Percentiles rank a stretch among this genome's conserved stretches.
Evolutionary conservation across 495 filamentous ascomycete genomes (phyloP).

Genomic region (Lentithecium fluviatile): DNA sequence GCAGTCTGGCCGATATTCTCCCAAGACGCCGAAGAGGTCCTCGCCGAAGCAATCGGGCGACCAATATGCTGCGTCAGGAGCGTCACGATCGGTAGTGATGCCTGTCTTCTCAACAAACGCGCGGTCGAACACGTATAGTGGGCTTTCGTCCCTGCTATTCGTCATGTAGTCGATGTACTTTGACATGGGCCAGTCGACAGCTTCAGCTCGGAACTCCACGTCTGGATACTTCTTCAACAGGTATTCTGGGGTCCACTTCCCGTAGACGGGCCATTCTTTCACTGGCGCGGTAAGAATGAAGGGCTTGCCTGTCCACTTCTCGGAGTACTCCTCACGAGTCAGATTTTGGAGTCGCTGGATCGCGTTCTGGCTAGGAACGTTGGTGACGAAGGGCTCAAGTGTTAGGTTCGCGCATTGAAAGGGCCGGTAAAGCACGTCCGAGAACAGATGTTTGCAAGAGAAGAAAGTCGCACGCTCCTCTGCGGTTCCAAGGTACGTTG

Average conservation of each 20-base stretch:
- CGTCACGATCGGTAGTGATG: slow-evolving; percentile 56
- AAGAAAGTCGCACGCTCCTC: slow-evolving; percentile 51
- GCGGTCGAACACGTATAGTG: slow-evolving; percentile 89
- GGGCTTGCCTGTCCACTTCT: slow-evolving; percentile 72
- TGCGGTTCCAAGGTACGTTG: slow-evolving; percentile 69
- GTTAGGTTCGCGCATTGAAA: slow-evolving; percentile 82
- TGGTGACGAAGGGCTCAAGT: slow-evolving; percentile 61
- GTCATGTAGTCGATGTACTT: slow-evolving; percentile 84
- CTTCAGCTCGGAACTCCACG: slow-evolving; percentile 79
- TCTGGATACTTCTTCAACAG: slow-evolving; percentile 64
- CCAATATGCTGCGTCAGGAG: slow-evolving; percentile 66
- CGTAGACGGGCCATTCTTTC: slow-evolving; percentile 75
- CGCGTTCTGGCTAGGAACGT: slow-evolving; percentile 70
- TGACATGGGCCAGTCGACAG: slow-evolving; percentile 83
- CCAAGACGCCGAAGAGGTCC: slow-evolving; percentile 83
- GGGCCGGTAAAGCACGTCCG: slow-evolving; percentile 85
- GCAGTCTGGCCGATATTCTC: slow-evolving; percentile 76
- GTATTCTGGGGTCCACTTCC: slow-evolving; percentile 66
- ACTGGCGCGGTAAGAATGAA: slow-evolving; percentile 90
- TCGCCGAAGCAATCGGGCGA: slow-evolving; percentile 83
- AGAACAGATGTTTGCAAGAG: slow-evolving; percentile 78
- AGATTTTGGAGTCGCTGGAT: slow-evolving; percentile 71
- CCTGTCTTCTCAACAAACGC: slow-evolving; percentile 85
- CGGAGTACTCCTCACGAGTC: slow-evolving; percentile 68
- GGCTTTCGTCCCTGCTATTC: slow-evolving; percentile 80